Percentiles rank a stretch among this genome's conserved stretches.
These are phyloP conservation scores for Acanthamoeba healyi DNA, from an alignment of 208 protist species.

Conservation along the genomic window DNA sequence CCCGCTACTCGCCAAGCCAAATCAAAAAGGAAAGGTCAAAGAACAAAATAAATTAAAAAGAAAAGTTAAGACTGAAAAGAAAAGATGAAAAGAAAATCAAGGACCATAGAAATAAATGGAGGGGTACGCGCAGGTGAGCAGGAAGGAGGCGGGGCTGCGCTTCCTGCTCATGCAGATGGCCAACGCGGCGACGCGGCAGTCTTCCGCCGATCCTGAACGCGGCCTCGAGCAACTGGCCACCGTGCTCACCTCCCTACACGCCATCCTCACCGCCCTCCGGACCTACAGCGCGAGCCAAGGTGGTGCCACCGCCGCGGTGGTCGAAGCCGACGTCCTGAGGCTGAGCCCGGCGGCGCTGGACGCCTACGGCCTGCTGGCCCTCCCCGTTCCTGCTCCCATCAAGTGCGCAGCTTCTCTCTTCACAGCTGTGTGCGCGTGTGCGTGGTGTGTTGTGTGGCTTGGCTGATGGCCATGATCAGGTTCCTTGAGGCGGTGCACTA, in stretches of 20 bases:
- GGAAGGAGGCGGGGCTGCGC: constrained; percentile 37
- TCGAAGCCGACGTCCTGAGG: background rate
- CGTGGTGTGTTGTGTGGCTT: too few species aligned
- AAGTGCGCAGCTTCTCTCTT: background rate
- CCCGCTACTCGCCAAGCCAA: too few species aligned
- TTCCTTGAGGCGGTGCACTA: background rate
- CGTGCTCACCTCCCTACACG: background rate
- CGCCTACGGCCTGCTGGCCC: background rate
- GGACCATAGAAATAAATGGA: too few species aligned
- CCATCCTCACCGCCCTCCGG: background rate
- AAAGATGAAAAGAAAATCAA: background rate
- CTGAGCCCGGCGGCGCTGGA: background rate
- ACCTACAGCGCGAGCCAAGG: background rate
- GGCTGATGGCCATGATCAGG: background rate
- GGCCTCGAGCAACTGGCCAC: background rate
- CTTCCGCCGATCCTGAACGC: background rate
- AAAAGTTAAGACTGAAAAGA: background rate
- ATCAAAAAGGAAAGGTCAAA: too few species aligned
- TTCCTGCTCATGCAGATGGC: background rate
- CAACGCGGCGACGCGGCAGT: background rate
- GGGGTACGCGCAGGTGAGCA: background rate
- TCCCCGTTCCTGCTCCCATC: background rate
- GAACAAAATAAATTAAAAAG: background rate
- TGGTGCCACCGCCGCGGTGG: background rate
- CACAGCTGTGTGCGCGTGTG: background rate